Base-by-base conservation (phyloP, 2,329 filamentous ascomycete genomes). In the Truncatella angustata region DNA sequence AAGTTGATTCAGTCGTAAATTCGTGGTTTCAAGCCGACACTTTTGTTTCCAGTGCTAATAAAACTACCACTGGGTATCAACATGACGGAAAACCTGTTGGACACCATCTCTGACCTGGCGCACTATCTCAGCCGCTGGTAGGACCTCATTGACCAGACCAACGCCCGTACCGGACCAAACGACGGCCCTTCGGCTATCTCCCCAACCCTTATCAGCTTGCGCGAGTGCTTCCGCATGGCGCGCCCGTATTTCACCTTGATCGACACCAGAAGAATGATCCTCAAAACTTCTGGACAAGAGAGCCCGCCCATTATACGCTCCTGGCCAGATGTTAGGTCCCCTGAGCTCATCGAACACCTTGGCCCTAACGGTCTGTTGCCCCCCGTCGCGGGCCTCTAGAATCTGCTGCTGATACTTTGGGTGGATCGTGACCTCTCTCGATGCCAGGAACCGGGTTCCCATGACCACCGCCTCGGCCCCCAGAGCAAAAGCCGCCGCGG, bases 401-500 rank as follows among this genome's bases (percentile, higher is more conserved):
- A 70, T 60, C 2, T 65, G 61, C 49, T 65, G 54, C 48, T 63
- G 65, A 49, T 66, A 67, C 20, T 52, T 58, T 21, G 60, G 58
- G 24, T 65, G 62, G 5, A 67, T 64, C 11, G 64, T 61, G 4
- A 67, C 67, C 50, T 72, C 68, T 3, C 54, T 54, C 7, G 69
- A 65, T 5, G 67, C 68, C 53, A 69, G 61, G 20, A 70, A 72
- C 68, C 66, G 35, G 1, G 86, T 88, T 0, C 86, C 86, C 73
- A 89, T 75, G 0, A 74, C 80, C 0, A 78, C 73, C 0, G 81
- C 85, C 0, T 69, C 64, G 1, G 80, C 79, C 0, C 81, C 80
- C 1, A 83, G 69, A 1, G 70, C 64, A 9, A 81, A 63, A 2
- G 76, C 74, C 0, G 79, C 78, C 9, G 75, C 75, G 0, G 74